Evolutionary conservation across 2,329 filamentous ascomycete species (phyloP), one percentile per base, ranked within the genome.

Genomic region (Arthrobotrys pseudoclavata): DNA sequence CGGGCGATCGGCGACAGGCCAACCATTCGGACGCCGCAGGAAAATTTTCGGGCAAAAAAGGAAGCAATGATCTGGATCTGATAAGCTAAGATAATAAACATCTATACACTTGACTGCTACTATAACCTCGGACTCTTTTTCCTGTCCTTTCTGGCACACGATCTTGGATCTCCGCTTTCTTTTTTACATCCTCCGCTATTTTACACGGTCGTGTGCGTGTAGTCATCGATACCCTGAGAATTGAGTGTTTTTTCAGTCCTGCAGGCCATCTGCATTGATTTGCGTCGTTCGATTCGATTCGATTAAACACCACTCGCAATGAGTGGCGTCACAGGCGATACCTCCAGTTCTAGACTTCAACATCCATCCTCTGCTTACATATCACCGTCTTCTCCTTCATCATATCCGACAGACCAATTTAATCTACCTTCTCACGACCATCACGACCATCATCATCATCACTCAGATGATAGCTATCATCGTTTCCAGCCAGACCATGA

Each of bases 401-500:
- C n/a, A 45, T 45, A 45, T 6, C 29, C 45, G 52, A 47, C 60
- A 37, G 69, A 74, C 29, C 40, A 34, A 22, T 45, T 61, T 42
- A 37, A 57, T 45, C 34, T 40, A 24, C 12, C 52, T 1, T 34
- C 29, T 12, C 52, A 57, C 18, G 26, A 37, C n/a, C 52, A 37
- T 22, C 34, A 7, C 10, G 4, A 37, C 10, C 6, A 7, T 13
- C 34, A 37, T 26, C 57, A 53, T 57, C 47, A 64, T 26, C 55
- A 61, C 50, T 47, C 62, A 40, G 61, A 75, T 48, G 83, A 82
- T 62, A 84, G 85, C 60, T 82, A 84, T 79, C 84, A 85, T 81
- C 84, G 85, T 81, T 82, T 85, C 77, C 71, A 79, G 47, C 69
- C 67, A 70, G 81, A 81, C n/a, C 82, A 84, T 76, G 84, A 84